Base-by-base conservation (phyloP, 306 rosid species). In the Begonia masoniana region DNA sequence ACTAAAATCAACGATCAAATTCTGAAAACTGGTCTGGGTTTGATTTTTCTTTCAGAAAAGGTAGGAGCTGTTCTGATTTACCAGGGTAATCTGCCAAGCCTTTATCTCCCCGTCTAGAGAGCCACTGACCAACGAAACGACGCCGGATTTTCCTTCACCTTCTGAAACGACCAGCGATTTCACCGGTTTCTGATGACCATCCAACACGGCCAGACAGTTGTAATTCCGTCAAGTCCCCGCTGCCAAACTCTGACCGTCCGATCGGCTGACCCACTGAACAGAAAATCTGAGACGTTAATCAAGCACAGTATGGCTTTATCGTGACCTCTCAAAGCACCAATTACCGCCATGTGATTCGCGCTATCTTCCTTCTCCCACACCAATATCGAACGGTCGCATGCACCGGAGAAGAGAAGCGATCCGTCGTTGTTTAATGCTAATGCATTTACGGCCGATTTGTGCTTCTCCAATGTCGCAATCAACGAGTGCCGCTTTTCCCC, bases 221-320 rank as follows among this genome's bases (percentile, higher is more conserved):
- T 58, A 74, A 58, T 61, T 2, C 58, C 2, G 1, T 14, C 50
- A 0, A 31, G 49, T 7, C 55, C 76, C 19, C 57, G 60, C 58
- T 15, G 59, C 92, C 92, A 82, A 1, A 82, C 66, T 71, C 86
- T 82, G n/a, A 82, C 81, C 62, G 79, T 82, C 64, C 36, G 63
- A 78, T 78, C 92, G 1, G 75, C 64, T 17, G 92, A 79, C 39
- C 86, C 92, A 48, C 81, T 78, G 10, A 15, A 74, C 51, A 82
- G 63, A 52, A 74, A 60, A 14, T 57, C 83, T 2, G 23, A 57
- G 5, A 77, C 67, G 56, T 17, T 58, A 19, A 66, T 61, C 54
- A 82, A 41, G 52, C 86, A 78, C 14, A 82, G 23, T 15, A 82
- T 61, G 13, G 83, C 83, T 45, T 76, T 81, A 35, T 58, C 41